A percentile compares a stretch with the other conserved stretches of the same genome.
Evolutionary conservation across 352 stramenopile species (phyloP).

Genomic region (Pythium scleroteichum): DNA sequence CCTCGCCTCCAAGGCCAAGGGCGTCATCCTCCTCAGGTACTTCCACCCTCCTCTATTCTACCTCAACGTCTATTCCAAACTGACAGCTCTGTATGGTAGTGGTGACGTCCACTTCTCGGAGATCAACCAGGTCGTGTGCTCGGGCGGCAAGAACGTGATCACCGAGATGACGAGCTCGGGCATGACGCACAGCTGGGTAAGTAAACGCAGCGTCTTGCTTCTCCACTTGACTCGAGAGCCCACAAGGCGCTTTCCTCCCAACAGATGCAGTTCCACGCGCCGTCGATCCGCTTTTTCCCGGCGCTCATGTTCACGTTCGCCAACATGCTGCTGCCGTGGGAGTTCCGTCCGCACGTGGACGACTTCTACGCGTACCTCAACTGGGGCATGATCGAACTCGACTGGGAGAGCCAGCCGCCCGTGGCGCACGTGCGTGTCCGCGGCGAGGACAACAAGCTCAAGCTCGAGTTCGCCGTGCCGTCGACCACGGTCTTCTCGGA

Average conservation of each 20-base stretch:
- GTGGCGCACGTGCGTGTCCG: constrained; percentile 60
- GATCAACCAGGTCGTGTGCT: constrained; percentile 91
- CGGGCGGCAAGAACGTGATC: constrained; percentile 53
- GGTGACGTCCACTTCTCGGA: constrained; percentile 94
- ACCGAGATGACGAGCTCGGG: constrained; percentile 92
- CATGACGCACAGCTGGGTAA: constrained; percentile 93
- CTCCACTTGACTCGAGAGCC: too few species aligned
- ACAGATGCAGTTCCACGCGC: constrained; percentile 77
- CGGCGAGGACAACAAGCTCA: constrained; percentile 64
- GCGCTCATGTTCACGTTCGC: constrained; percentile 67
- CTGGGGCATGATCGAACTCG: constrained; percentile 92
- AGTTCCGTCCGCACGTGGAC: constrained; percentile 63
- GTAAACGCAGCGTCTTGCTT: constrained; percentile 1
- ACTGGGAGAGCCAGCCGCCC: constrained; percentile 66
- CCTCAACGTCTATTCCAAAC: too few species aligned
- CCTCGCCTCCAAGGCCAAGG: constrained; percentile 76
- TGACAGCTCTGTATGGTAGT: constrained; percentile 32
- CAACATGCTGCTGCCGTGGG: constrained; percentile 77
- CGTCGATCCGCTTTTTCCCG: constrained; percentile 52
- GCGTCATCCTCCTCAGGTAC: constrained; percentile 90
- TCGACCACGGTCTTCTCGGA: constrained; percentile 46
- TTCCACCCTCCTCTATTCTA: neutral
- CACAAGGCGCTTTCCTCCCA: neutral
- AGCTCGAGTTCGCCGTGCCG: constrained; percentile 61
- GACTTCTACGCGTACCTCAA: constrained; percentile 89